Conservation (phyloP, 495 filamentous ascomycete species). For the Margaritispora aquatica region DNA sequence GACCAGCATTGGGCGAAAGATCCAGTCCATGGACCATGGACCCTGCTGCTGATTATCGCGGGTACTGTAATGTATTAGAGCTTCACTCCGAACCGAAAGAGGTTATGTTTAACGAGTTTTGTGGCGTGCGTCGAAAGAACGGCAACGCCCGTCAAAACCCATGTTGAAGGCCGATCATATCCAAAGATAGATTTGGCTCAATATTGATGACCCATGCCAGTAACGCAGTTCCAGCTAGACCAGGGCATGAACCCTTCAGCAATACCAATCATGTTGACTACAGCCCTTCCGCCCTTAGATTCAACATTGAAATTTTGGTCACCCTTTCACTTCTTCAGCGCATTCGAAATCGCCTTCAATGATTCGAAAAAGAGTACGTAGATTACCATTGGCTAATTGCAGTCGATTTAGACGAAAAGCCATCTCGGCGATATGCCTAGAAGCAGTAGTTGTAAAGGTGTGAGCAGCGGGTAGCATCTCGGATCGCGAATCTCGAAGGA, state of each 20-base stretch:
- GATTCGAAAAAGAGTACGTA: neutral
- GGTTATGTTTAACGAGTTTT: neutral
- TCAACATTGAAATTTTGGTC: neutral
- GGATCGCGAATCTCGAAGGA: conserved; percentile 19
- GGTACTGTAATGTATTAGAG: no score
- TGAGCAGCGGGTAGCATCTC: conserved; percentile 6
- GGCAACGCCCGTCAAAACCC: neutral
- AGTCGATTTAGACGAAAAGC: neutral
- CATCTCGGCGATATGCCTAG: conserved; percentile 1
- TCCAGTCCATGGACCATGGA: no score
- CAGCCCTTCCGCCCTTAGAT: neutral
- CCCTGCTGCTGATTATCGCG: no score
- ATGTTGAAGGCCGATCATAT: neutral
- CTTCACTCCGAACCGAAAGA: neutral
- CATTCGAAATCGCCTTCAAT: neutral
- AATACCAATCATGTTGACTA: neutral
- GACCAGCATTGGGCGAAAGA: no score
- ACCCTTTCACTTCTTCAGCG: neutral
- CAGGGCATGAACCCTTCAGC: neutral
- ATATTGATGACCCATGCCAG: neutral
- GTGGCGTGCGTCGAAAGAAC: neutral
- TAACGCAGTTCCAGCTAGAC: neutral
- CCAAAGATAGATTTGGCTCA: neutral
- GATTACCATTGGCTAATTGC: neutral
- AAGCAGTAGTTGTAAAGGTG: conserved; percentile 4